A percentile compares a stretch with the other conserved stretches of the same genome.
Conservation (phyloP, 768 basidiomycete species). For the Panaeolus cyanescens region DNA sequence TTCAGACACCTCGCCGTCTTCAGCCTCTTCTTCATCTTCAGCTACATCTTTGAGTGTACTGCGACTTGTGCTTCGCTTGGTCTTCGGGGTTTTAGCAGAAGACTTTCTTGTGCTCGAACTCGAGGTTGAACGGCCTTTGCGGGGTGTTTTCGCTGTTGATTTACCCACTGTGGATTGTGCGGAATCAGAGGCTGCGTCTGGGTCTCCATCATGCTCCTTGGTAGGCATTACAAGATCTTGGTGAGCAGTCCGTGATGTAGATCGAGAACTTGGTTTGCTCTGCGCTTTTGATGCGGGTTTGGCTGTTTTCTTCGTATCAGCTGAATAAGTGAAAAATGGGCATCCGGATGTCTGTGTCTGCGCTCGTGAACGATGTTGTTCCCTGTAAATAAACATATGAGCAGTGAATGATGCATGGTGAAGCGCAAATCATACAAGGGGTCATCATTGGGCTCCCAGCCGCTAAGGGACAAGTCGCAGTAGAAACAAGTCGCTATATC, state of each 20-base stretch:
- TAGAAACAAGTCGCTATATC: conserved; percentile 88
- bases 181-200: conserved; percentile 27
- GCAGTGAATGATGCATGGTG: neutral
- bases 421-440: conserved; percentile 63
- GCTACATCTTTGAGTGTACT: conserved; percentile 24
- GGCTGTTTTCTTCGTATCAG: conserved; percentile 20
- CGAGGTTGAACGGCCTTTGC: conserved; percentile 22
- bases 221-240: conserved; percentile 38
- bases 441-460: conserved; percentile 88
- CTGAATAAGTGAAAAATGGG: conserved; percentile 38
- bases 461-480: conserved; percentile 76
- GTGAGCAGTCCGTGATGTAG: conserved; percentile 30
- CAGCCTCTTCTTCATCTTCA: conserved; percentile 21
- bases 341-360: conserved; percentile 46
- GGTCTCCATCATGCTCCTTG: conserved; percentile 41
- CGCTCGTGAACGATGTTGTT: conserved; percentile 74
- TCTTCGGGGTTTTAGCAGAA: conserved; percentile 19
- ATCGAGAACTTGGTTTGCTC: conserved; percentile 31
- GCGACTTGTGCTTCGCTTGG: conserved; percentile 22
- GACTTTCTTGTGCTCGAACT: conserved; percentile 18
- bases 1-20: conserved; percentile 11
- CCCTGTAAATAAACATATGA: conserved; percentile 38
- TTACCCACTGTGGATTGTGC: conserved; percentile 12
- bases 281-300: conserved; percentile 32
- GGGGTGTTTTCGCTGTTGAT: conserved; percentile 19